These are phyloP conservation scores for Oehlia diaphana DNA, from an alignment of 192 early-diverging fungal species.

Conservation along the genomic window DNA sequence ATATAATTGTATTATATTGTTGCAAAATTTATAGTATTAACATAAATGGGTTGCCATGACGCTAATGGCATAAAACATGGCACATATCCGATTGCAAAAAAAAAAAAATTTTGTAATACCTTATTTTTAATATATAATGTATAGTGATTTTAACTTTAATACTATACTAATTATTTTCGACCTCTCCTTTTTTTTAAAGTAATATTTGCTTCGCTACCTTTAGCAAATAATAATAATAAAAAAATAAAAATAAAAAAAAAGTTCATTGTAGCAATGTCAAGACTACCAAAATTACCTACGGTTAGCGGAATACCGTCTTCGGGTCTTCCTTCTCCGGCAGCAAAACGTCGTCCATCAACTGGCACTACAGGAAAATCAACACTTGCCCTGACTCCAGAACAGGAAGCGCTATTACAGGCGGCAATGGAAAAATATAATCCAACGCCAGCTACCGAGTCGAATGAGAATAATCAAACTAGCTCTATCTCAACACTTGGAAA, in stretches of 20 bases:
- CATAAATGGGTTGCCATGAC: neutral
- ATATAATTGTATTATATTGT: neutral
- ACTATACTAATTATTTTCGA: no score
- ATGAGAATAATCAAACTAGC: conserved; percentile 7
- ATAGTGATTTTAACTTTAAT: no score
- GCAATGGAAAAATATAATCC: conserved; percentile 44
- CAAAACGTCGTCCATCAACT: conserved; percentile 21
- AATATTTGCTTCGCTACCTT: no score
- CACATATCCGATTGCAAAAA: neutral
- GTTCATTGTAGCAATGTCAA: conserved; percentile 29
- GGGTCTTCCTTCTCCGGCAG: conserved; percentile 32
- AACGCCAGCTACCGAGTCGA: neutral
- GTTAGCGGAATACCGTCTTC: conserved; percentile 33
- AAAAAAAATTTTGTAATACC: neutral
- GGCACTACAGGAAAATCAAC: conserved; percentile 28
- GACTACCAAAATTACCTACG: conserved; percentile 42
- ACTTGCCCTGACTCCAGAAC: conserved; percentile 40
- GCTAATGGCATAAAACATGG: neutral
- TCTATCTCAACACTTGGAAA: conserved; percentile 11
- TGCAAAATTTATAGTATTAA: neutral
- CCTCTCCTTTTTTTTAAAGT: no score
- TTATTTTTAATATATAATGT: neutral
- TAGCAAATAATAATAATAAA: neutral
- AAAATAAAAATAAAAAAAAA: neutral
- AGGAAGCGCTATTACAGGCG: conserved; percentile 41